A percentile compares a stretch with the other conserved stretches of the same genome.
These are phyloP conservation scores for Entomortierella lignicola DNA, from an alignment of 192 early-diverging fungal species.

Conservation along the genomic window DNA sequence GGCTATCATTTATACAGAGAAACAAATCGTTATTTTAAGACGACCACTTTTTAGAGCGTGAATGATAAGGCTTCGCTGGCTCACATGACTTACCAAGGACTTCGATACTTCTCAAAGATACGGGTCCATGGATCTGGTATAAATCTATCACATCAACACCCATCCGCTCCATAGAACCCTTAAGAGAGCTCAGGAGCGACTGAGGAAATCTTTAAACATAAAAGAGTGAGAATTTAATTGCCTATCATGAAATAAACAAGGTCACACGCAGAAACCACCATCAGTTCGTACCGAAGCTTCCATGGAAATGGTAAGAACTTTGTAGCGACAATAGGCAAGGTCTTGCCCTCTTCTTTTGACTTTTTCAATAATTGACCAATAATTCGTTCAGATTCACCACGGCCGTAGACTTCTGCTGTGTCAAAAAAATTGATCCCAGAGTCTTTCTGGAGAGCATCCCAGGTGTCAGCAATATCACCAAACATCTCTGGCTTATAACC, in stretches of 20 bases:
- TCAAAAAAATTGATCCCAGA: slow-evolving; percentile 61
- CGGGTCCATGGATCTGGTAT: slow-evolving; percentile 64
- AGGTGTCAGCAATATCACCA: slow-evolving; percentile 54
- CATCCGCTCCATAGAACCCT: slow-evolving; percentile 58
- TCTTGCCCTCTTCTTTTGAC: slow-evolving; percentile 28
- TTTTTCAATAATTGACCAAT: slow-evolving; percentile 44
- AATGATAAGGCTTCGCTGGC: no score
- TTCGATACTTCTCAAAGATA: slow-evolving; percentile 58
- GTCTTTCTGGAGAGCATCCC: slow-evolving; percentile 45
- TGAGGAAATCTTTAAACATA: slow-evolving; percentile 51
- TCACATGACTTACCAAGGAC: slow-evolving; percentile 58
- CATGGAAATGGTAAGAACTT: slow-evolving; percentile 60
- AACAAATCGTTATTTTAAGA: background rate
- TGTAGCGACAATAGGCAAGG: slow-evolving; percentile 56
- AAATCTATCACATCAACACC: slow-evolving; percentile 59
- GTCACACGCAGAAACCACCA: no score
- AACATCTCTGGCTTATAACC: slow-evolving; percentile 56
- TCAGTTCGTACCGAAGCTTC: slow-evolving; percentile 14
- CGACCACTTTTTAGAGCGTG: background rate
- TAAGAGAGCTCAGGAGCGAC: slow-evolving; percentile 56
- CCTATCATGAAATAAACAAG: no score
- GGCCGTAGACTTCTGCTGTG: slow-evolving; percentile 62
- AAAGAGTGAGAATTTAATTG: no score
- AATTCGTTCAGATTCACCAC: slow-evolving; percentile 60
- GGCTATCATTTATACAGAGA: slow-evolving; percentile 17